These are phyloP conservation scores for Penicillium occitanis DNA, from an alignment of 2,329 filamentous ascomycete genomes.

Conservation along the genomic window DNA sequence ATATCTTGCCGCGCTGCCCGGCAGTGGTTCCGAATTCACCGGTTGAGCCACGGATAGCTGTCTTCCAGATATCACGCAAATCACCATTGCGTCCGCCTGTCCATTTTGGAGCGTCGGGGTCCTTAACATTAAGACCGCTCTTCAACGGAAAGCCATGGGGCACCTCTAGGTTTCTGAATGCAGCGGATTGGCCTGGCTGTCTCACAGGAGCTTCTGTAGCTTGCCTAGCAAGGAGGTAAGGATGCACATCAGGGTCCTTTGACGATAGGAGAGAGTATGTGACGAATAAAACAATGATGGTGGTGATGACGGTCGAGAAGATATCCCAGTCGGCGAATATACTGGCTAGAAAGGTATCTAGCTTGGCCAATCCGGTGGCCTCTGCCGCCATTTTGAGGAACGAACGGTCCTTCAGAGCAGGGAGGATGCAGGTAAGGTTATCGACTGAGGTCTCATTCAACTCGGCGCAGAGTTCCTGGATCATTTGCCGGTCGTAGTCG, in stretches of 20 bases:
- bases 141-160: constrained; percentile 83
- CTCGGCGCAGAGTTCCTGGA: constrained; percentile 20
- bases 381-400: constrained; percentile 37
- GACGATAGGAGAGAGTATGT: constrained; percentile 69
- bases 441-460: constrained; percentile 18
- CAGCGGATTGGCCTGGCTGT: constrained; percentile 78
- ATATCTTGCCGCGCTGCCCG: constrained; percentile 66
- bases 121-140: constrained; percentile 77
- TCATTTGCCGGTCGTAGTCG: constrained; percentile 8
- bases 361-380: constrained; percentile 60
- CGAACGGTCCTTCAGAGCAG: constrained; percentile 15
- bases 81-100: constrained; percentile 81
- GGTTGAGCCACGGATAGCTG: constrained; percentile 63
- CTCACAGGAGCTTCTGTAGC: constrained; percentile 74
- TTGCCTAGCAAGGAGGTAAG: constrained; percentile 84
- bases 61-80: constrained; percentile 85
- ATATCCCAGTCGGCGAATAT: constrained; percentile 78
- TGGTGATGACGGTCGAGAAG: constrained; percentile 71
- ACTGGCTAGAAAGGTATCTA: constrained; percentile 69
- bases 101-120: constrained; percentile 78
- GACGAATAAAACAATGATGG: constrained; percentile 65
- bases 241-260: constrained; percentile 85
- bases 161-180: constrained; percentile 79
- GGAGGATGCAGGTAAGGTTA: constrained; percentile 16
- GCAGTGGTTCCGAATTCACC: constrained; percentile 62